Base-by-base conservation (phyloP, 2,329 filamentous ascomycete genomes). In the Beauveria pseudobassiana region DNA sequence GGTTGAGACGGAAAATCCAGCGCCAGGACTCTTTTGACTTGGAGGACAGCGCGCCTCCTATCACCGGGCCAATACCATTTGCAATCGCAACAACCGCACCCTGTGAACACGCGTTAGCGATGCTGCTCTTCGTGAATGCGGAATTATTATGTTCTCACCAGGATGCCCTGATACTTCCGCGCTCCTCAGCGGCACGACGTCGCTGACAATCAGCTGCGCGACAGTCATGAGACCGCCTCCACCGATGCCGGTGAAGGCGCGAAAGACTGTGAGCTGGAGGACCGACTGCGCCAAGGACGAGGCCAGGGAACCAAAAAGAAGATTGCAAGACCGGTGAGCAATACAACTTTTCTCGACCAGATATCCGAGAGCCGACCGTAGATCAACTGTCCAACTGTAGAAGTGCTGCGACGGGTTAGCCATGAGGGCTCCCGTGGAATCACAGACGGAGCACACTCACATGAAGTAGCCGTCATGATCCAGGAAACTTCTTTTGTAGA, bases 161-260 rank as follows among this genome's bases (percentile, higher is more conserved):
- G 61, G 61, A 77, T 73, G 0, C 88, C 89, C 70, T 92, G 89
- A 81, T 88, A 93, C 20, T 87, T 0, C 89, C 89, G 61, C 89
- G 77, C 63, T 90, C 83, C 87, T 78, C 24, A 91, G 75, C 0
- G 87, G 82, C 1, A 92, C 82, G 14, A 91, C 79, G 71, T 93
- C 89, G 64, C 84, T 88, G 67, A 92, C 75, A 63, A 92, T 76
- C 43, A 92, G 87, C 59, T 81, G 84, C 9, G 87, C 85, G 50
- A 90, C 84, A 0, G 87, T 87, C 53, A 85, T 87, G 79, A 91
- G 85, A 2, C 88, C 88, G 1, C 86, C 88, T 12, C 87, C 88
- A 22, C 88, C 89, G 61, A 90, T 82, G 53, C 76, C 75, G 8
- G 75, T 77, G 30, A 77, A 73, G 34, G 72, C 73, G 3, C 76